Conservation (phyloP, 306 rosid species). For the Ormosia semicastrata region DNA sequence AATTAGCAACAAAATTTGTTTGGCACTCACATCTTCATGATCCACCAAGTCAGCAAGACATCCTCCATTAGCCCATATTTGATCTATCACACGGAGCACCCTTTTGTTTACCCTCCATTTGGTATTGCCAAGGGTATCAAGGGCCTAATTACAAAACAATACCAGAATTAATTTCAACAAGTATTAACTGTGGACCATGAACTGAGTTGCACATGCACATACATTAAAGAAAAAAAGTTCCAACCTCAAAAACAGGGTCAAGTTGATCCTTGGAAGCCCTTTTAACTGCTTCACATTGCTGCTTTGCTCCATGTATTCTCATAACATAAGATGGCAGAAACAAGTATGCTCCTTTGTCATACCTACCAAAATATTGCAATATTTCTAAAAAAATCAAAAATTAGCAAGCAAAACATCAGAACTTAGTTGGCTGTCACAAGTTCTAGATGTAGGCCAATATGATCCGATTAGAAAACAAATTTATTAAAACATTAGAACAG, state of each 20-base stretch:
- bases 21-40: conserved; percentile 71
- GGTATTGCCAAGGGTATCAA: conserved; percentile 83
- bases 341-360: conserved; percentile 87
- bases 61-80: conserved; percentile 95
- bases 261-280: conserved; percentile 63
- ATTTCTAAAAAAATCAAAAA: background rate
- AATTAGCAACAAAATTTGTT: background rate
- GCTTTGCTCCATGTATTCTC: conserved; percentile 95
- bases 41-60: conserved; percentile 75
- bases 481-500: background rate
- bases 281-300: conserved; percentile 84
- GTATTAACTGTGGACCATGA: conserved; percentile 9
- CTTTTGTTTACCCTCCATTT: conserved; percentile 87
- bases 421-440: background rate
- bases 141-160: conserved; percentile 57
- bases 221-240: background rate
- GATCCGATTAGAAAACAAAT: background rate
- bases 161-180: conserved; percentile 31
- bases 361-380: conserved; percentile 49
- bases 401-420: background rate
- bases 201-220: conserved; percentile 9
- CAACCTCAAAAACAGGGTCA: conserved; percentile 80
- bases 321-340: conserved; percentile 88
- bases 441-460: background rate
- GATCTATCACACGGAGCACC: conserved; percentile 77